Evolutionary conservation across 306 rosid genomes (phyloP), one percentile per base, ranked within the genome.

Genomic region (Pyrus betulifolia): DNA sequence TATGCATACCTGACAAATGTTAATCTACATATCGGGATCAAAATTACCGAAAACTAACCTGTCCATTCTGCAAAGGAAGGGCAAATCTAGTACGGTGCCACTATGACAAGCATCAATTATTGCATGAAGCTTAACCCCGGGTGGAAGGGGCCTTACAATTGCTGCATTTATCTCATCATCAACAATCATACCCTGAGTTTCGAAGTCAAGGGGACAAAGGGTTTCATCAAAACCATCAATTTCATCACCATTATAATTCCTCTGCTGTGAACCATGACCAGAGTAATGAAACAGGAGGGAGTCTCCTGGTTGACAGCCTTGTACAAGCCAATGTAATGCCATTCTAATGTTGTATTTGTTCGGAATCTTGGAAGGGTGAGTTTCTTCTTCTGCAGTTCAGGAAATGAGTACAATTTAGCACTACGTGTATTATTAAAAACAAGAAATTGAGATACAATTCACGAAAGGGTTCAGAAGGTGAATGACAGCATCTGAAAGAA

Each of bases 181-280:
- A 78, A 96, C 93, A 71, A 96, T 96, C 99, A 92, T 92, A 67
- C 99, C 99, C 92, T 96, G 99, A 54, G 98, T 96, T 88, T 89
- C 96, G 49, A 92, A 96, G 85, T 96, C 99, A 59, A 96, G 82
- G 70, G 99, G 99, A 76, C 99, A 96, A 15, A 96, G 78, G 31
- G 99, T 96, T 85, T 96, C 99, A 82, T 96, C 98, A 74, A 52
- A 92, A 84, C 99, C 99, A 77, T 96, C 99, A 73, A 83, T 93
- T 82, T 96, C 99, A 45, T 96, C 97, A 75, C 98, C 99, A 45
- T 68, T 87, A 70, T 92, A 89, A 88, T 89, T 85, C 84, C 97
- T 91, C 72, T 96, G 98, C 60, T 84, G 92, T 59, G 99, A 92
- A 62, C 99, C 99, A 79, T 96, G 99, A 68, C 99, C 99, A n/a